Base-by-base conservation (phyloP, 441 rosid genomes). In the Jatropha podagrica region DNA sequence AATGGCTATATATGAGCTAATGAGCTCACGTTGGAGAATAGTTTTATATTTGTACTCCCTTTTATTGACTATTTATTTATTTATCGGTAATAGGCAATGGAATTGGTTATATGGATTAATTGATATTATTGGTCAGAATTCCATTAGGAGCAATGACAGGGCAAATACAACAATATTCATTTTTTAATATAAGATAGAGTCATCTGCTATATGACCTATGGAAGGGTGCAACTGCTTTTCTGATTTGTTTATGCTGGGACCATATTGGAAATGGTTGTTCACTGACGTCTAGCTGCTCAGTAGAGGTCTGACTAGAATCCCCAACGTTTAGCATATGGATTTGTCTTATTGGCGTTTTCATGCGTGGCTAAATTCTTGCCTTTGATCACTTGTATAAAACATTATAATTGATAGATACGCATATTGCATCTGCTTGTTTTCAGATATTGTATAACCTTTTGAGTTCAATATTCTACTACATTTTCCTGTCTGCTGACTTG, bases 391-490 rank as follows among this genome's bases (percentile, higher is more conserved):
- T 61, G 68, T 72, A 27, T 63, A 14, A 26, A 14, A 49, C 46
- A 17, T 61, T 59, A 20, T 17, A 27, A 2, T 2, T 7, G 23
- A 37, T 5, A 46, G 54, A 68, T 32, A 46, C 18, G 9, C 9
- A 71, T 54, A 11, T 23, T 20, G 65, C 56, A 14, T 71, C 48
- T 72, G 51, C 20, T 60, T 58, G 54, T 58, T 71, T 55, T 14
- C 41, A 71, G 71, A 48, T 67, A 67, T 23, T 32, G 10, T 72
- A 23, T 4, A 44, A 72, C 38, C 23, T n/a, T 42, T 48, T 72
- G 15, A 72, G n/a, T 46, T 32, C n/a, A 49, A 14, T 54, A 1
- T 23, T 65, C 18, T 66, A 17, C 15, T 41, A 66, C 41, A 60
- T 42, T 72, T 11, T 6, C 55, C 42, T 23, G 44, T 17, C 66